Evolutionary conservation across 1,139 yeast genomes (phyloP), one percentile per base, ranked within the genome.

Genomic region (Candida anutae): DNA sequence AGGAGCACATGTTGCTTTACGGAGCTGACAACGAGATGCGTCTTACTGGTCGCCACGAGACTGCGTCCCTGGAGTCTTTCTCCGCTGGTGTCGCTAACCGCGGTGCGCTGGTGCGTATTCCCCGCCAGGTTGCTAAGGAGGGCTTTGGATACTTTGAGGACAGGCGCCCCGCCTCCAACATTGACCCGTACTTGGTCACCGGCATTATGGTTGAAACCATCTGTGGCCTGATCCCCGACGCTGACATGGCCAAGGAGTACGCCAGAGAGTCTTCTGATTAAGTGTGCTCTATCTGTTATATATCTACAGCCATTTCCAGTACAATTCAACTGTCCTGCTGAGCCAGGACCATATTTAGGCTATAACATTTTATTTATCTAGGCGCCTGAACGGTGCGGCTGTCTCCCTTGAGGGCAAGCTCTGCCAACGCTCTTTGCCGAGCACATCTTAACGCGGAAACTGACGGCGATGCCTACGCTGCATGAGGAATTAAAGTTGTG

Each of bases 121-220:
- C 98, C 66, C 80, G 98, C 70, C 80, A 95, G 27, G 98, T 90
- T 46, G 95, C 95, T 58, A 85, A 85, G 68, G 97, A 88, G 62
- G 96, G 96, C 37, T 85, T 63, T 64, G 98, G 98, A 39, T 90
- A 90, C 77, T 90, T 90, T 52, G 98, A 90, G 74, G 98, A 90
- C 69, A 85, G 98, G 74, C 87, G 98, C 71, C 98, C 97, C 38
- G 98, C 98, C 45, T 88, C 97, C 39, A 90, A 90, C 79, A 90
- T 90, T 51, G 98, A 90, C 63, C 97, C 98, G 46, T 90, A 90
- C 71, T 77, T 88, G 62, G 97, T 90, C 43, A 87, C 96, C 34
- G 98, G 97, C 72, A 87, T 90, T 55, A 84, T 90, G 80, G 83
- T 83, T 50, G 98, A 90, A 73, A 88, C 97, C 49, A 78, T 90